These are phyloP conservation scores for Pholiota adiposa DNA, from an alignment of 1,284 basidiomycete genomes.

Conservation along the genomic window DNA sequence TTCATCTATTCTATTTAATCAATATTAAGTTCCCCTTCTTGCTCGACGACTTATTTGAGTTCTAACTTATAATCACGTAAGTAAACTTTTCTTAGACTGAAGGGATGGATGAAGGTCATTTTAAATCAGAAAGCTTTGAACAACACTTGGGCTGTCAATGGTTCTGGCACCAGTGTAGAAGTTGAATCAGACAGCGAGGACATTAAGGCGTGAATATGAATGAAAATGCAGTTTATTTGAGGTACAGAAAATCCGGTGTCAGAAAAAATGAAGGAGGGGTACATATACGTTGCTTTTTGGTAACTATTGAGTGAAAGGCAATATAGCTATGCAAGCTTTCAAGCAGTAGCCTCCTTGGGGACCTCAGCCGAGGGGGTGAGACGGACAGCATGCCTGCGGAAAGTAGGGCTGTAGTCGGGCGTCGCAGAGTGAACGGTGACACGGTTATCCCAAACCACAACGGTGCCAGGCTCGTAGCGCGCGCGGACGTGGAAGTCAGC, in stretches of 20 bases:
- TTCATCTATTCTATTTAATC: background rate
- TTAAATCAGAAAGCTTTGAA: too few relatives aligned
- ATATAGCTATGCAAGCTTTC: background rate
- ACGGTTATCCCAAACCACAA: slow-evolving; percentile 55
- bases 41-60: too few relatives aligned
- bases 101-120: too few relatives aligned
- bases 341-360: slow-evolving; percentile 37
- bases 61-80: too few relatives aligned
- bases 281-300: background rate
- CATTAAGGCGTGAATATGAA: too few relatives aligned
- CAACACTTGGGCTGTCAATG: too few relatives aligned
- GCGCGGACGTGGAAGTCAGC: slow-evolving; percentile 44
- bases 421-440: slow-evolving; percentile 54
- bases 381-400: slow-evolving; percentile 53
- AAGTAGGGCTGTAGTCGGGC: slow-evolving; percentile 45
- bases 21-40: background rate
- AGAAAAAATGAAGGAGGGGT: background rate
- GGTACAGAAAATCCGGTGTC: background rate
- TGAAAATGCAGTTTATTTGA: background rate
- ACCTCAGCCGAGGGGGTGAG: slow-evolving; percentile 59
- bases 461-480: slow-evolving; percentile 41
- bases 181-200: too few relatives aligned
- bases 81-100: too few relatives aligned
- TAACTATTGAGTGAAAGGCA: background rate
- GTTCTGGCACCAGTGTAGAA: background rate